Evolutionary conservation across 2,329 filamentous ascomycete genomes (phyloP).

Genomic region (Aspergillus fumigatus): DNA sequence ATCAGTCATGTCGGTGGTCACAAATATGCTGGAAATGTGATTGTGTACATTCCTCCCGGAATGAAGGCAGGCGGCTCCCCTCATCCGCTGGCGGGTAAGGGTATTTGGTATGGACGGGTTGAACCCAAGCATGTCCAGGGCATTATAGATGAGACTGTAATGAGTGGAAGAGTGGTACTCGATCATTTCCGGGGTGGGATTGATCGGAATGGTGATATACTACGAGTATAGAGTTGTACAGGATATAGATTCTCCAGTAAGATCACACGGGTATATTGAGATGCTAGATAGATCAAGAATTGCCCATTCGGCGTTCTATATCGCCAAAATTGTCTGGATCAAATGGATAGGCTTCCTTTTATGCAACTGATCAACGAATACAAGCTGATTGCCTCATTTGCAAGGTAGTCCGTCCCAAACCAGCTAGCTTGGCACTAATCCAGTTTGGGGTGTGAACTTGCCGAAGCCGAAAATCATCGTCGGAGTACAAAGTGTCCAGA

Average conservation of each 20-base stretch:
- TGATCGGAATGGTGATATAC: constrained; percentile 65
- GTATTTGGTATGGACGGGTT: constrained; percentile 82
- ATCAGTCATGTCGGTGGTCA: constrained; percentile 89
- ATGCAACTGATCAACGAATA: neutral
- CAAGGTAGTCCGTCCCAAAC: neutral
- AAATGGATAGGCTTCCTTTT: neutral
- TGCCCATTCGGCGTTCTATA: neutral
- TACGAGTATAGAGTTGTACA: constrained; percentile 49
- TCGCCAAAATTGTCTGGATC: neutral
- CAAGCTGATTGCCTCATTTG: neutral
- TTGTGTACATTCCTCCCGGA: constrained; percentile 63
- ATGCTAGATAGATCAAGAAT: neutral
- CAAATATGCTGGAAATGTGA: constrained; percentile 91
- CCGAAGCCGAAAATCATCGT: neutral
- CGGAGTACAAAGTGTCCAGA: neutral
- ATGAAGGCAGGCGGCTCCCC: constrained; percentile 21
- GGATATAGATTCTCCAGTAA: neutral
- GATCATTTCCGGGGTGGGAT: constrained; percentile 83
- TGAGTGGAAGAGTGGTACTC: constrained; percentile 81
- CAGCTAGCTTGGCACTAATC: constrained; percentile 14
- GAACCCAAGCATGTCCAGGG: constrained; percentile 85
- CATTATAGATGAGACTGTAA: constrained; percentile 76
- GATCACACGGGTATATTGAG: neutral
- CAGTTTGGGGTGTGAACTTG: constrained; percentile 14
- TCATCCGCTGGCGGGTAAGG: constrained; percentile 38